Percentiles rank a stretch among this genome's conserved stretches.
Conservation (phyloP, 2,329 filamentous ascomycete genomes). For the Monilinia fructigena region DNA sequence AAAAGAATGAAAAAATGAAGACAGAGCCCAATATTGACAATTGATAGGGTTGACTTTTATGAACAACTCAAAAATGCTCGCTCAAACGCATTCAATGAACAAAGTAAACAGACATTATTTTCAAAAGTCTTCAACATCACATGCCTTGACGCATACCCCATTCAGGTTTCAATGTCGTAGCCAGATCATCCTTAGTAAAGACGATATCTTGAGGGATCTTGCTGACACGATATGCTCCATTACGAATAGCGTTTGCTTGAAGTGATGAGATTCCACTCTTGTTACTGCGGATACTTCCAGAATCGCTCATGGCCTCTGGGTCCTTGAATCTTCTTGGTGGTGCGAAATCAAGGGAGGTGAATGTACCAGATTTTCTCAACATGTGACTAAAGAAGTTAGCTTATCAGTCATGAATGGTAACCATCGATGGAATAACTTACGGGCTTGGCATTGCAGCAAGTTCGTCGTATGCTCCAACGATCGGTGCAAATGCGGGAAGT, state of each 20-base stretch:
- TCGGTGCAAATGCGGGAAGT: slow-evolving; percentile 71
- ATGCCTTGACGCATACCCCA: slow-evolving; percentile 41
- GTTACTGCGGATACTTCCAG: slow-evolving; percentile 65
- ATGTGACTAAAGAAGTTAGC: slow-evolving; percentile 54
- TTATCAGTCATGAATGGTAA: not conserved
- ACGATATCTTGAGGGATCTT: slow-evolving; percentile 64
- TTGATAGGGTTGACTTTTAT: slow-evolving; percentile 3
- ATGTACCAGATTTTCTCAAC: slow-evolving; percentile 74
- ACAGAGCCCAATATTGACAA: slow-evolving; percentile 17
- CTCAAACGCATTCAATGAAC: slow-evolving; percentile 32
- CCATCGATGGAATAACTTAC: slow-evolving; percentile 54
- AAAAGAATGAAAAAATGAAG: not conserved
- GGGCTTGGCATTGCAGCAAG: slow-evolving; percentile 83
- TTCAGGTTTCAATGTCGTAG: slow-evolving; percentile 44
- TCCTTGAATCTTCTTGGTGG: slow-evolving; percentile 73
- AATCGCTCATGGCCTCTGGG: slow-evolving; percentile 57
- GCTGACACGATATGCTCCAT: slow-evolving; percentile 68
- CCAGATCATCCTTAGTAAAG: slow-evolving; percentile 62
- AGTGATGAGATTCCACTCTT: slow-evolving; percentile 60
- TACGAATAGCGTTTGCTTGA: slow-evolving; percentile 60
- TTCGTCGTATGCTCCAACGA: slow-evolving; percentile 83
- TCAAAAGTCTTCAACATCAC: slow-evolving; percentile 28
- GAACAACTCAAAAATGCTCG: slow-evolving; percentile 35
- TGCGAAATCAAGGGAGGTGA: slow-evolving; percentile 78
- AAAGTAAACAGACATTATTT: slow-evolving; percentile 31